These are phyloP conservation scores for Candida sanyaensis DNA, from an alignment of 1,139 yeast genomes.

Conservation along the genomic window DNA sequence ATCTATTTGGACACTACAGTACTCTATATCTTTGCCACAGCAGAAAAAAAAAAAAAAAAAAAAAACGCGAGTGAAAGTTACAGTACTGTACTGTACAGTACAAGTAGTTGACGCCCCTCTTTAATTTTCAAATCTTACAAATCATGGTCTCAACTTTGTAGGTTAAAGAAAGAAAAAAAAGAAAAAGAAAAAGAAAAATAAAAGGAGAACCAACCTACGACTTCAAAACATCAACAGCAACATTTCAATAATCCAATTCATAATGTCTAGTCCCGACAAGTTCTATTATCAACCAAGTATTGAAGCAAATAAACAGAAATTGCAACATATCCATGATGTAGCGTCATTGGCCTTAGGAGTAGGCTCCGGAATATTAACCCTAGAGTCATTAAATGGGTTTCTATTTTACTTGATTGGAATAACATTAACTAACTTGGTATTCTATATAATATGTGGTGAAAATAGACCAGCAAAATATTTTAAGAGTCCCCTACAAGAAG, in stretches of 20 bases:
- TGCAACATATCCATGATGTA: conserved; percentile 61
- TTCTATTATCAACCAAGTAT: conserved; percentile 24
- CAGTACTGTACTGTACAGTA: too few relatives aligned
- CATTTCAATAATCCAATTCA: neutral
- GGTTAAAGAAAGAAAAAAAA: neutral
- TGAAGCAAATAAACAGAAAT: conserved; percentile 37
- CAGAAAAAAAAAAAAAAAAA: too few relatives aligned
- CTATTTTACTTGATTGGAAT: conserved; percentile 56
- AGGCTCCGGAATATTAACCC: conserved; percentile 69
- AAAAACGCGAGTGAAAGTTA: too few relatives aligned
- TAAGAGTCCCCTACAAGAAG: conserved; percentile 53
- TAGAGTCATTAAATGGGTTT: conserved; percentile 68
- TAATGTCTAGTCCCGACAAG: conserved; percentile 11
- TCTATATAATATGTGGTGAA: conserved; percentile 43
- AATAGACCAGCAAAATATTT: conserved; percentile 50
- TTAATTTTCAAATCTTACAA: too few relatives aligned
- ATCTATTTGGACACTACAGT: neutral
- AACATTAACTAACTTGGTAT: conserved; percentile 42
- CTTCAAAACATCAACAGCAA: neutral
- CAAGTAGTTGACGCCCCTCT: too few relatives aligned
- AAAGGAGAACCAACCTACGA: neutral
- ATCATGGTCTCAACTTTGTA: too few relatives aligned
- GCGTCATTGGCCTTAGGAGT: conserved; percentile 68
- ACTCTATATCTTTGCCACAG: neutral
- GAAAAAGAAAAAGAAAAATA: neutral